Percentiles rank a stretch among this genome's conserved stretches.
Conservation (phyloP, 768 basidiomycete species). For the Bullera alba region DNA sequence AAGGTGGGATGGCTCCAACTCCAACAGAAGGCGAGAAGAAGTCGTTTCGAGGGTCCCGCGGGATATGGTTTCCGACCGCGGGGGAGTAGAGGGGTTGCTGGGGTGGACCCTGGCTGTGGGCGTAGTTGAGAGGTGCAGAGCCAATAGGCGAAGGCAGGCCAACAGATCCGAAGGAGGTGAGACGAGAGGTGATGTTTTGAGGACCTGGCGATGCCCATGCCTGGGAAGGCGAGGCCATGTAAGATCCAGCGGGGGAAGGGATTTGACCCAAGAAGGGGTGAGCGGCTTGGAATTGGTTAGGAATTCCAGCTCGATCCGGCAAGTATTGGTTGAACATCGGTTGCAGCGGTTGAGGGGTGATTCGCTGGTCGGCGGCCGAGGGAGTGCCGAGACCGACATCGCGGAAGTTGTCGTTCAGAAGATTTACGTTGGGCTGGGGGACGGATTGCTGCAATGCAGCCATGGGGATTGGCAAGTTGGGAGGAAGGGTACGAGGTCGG, state of each 20-base stretch:
- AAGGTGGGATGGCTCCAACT: slow-evolving; percentile 29
- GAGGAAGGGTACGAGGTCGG: slow-evolving; percentile 51
- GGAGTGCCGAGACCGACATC: slow-evolving; percentile 12
- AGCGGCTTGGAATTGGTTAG: slow-evolving; percentile 7
- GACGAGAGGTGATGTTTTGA: too few species aligned
- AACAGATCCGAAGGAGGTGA: slow-evolving; percentile 8
- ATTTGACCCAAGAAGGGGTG: not conserved
- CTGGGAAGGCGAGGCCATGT: slow-evolving; percentile 7
- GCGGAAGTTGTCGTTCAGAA: slow-evolving; percentile 15
- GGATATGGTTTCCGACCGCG: slow-evolving; percentile 16
- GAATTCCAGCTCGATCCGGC: slow-evolving; percentile 11
- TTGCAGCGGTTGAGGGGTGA: not conserved
- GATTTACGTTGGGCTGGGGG: slow-evolving; percentile 8
- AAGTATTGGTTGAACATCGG: slow-evolving; percentile 8
- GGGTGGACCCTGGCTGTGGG: slow-evolving; percentile 5
- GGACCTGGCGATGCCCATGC: slow-evolving; percentile 7
- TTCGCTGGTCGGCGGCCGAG: slow-evolving; percentile 5
- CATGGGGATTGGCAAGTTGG: slow-evolving; percentile 46
- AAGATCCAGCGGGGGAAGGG: not conserved
- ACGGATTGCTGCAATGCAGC: too few species aligned
- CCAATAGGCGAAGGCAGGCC: slow-evolving; percentile 24
- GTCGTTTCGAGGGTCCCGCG: slow-evolving; percentile 4
- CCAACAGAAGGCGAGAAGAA: slow-evolving; percentile 30
- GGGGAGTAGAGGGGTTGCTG: slow-evolving; percentile 23
- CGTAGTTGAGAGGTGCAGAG: slow-evolving; percentile 6